A percentile compares a stretch with the other conserved stretches of the same genome.
These are phyloP conservation scores for Tricladium varicosporioides DNA, from an alignment of 2,329 filamentous ascomycete species.

Conservation along the genomic window DNA sequence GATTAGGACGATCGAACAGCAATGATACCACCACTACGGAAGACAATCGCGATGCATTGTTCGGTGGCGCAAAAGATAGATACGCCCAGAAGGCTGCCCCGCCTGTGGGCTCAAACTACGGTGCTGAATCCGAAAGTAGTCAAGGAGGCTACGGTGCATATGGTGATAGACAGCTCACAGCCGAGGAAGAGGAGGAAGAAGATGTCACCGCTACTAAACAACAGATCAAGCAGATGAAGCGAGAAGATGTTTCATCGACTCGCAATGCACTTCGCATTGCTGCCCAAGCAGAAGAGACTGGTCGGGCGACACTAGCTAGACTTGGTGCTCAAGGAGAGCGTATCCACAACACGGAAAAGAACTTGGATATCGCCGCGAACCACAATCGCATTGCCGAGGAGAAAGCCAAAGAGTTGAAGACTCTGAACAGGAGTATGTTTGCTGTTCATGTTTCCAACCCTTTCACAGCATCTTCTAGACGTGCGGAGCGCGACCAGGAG, in stretches of 20 bases:
- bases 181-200: slow-evolving; percentile 71
- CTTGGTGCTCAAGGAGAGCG: slow-evolving; percentile 78
- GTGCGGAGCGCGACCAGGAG: slow-evolving; percentile 62
- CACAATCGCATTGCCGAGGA: slow-evolving; percentile 76
- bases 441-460: slow-evolving; percentile 75
- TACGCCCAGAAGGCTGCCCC: slow-evolving; percentile 28
- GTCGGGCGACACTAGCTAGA: slow-evolving; percentile 67
- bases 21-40: slow-evolving; percentile 43
- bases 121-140: slow-evolving; percentile 23
- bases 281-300: slow-evolving; percentile 67
- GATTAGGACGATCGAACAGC: slow-evolving; percentile 49
- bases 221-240: slow-evolving; percentile 73
- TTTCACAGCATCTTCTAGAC: slow-evolving; percentile 69
- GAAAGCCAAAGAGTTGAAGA: slow-evolving; percentile 79
- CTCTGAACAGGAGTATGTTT: slow-evolving; percentile 87
- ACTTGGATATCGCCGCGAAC: slow-evolving; percentile 75
- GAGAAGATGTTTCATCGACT: slow-evolving; percentile 71
- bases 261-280: slow-evolving; percentile 68
- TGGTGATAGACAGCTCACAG: slow-evolving; percentile 75
- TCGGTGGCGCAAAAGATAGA: slow-evolving; percentile 41
- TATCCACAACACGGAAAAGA: slow-evolving; percentile 78
- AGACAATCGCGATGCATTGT: slow-evolving; percentile 60
- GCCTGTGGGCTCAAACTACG: slow-evolving; percentile 27
- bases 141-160: slow-evolving; percentile 48
- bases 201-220: slow-evolving; percentile 70